Evolutionary conservation across 805 yeast genomes (phyloP).

Genomic region (Candida argentea): DNA sequence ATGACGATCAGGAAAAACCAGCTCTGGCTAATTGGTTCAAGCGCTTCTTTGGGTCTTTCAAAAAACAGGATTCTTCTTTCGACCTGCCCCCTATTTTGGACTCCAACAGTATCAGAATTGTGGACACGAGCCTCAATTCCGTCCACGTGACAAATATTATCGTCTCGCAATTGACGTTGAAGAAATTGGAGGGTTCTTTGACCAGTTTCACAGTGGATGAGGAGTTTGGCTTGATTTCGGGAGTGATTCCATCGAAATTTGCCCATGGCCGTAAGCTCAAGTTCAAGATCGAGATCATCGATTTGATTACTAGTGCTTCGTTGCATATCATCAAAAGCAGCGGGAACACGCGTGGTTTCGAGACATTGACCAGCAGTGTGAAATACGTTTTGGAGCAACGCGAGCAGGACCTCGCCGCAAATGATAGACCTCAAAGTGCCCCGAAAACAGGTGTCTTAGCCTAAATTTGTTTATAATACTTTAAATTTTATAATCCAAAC

Average conservation of each 20-base stretch:
- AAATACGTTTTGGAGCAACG: conserved; percentile 36
- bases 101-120: conserved; percentile 17
- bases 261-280: conserved; percentile 37
- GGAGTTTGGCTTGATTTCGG: conserved; percentile 33
- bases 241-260: conserved; percentile 37
- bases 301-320: conserved; percentile 25
- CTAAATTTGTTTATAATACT: neutral
- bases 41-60: conserved; percentile 18
- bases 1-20: conserved; percentile 8
- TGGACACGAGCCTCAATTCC: conserved; percentile 24
- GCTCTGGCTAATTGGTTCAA: conserved; percentile 25
- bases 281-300: conserved; percentile 35
- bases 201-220: conserved; percentile 32
- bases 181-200: conserved; percentile 41
- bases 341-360: conserved; percentile 38
- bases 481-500: conserved; percentile 1
- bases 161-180: conserved; percentile 33
- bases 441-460: neutral
- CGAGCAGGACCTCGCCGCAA: too few species aligned
- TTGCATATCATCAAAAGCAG: conserved; percentile 32
- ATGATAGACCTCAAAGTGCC: neutral
- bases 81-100: conserved; percentile 1
- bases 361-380: conserved; percentile 32
- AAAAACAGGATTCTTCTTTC: conserved; percentile 3
- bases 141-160: conserved; percentile 22